Percentiles rank a stretch among this genome's conserved stretches.
phyloP scores from a whole-genome alignment of 2,329 filamentous ascomycete genomes.

The Chaetoscypha palmicola region DNA sequence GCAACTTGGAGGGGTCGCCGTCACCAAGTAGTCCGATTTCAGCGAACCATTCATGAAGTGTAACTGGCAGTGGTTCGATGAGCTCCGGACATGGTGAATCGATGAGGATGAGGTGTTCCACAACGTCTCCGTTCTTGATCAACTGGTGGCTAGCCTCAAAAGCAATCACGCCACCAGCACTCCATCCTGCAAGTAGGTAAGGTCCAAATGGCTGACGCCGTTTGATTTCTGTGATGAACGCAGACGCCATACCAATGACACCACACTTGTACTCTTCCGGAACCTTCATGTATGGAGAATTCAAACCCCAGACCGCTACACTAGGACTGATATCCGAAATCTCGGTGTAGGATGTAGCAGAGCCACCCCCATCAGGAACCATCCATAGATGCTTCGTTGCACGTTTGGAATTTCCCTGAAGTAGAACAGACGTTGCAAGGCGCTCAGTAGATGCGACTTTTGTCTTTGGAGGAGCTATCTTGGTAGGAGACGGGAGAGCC shows the following conservation, averaged over 20 bases:
- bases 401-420: conserved; percentile 41
- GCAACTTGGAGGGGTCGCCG: conserved; percentile 52
- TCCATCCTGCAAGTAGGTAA: conserved; percentile 66
- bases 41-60: conserved; percentile 54
- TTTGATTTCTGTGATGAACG: conserved; percentile 64
- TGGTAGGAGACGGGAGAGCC: conserved; percentile 22
- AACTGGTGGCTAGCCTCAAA: conserved; percentile 60
- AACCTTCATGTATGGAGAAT: conserved; percentile 65
- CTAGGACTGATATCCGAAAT: conserved; percentile 36
- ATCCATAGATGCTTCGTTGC: conserved; percentile 39
- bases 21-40: conserved; percentile 64
- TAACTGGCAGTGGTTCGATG: conserved; percentile 57
- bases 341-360: conserved; percentile 29
- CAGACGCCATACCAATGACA: conserved; percentile 56
- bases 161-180: conserved; percentile 67
- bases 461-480: conserved; percentile 32
- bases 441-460: conserved; percentile 13
- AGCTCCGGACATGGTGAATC: conserved; percentile 61
- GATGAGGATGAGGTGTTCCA: conserved; percentile 56
- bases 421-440: conserved; percentile 31
- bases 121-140: conserved; percentile 46
- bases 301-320: conserved; percentile 51
- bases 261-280: conserved; percentile 59
- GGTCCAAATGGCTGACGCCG: conserved; percentile 62
- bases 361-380: conserved; percentile 43